A percentile compares a stretch with the other conserved stretches of the same genome.
Conservation (phyloP, 495 filamentous ascomycete species). For the Trichoderma gamsii region DNA sequence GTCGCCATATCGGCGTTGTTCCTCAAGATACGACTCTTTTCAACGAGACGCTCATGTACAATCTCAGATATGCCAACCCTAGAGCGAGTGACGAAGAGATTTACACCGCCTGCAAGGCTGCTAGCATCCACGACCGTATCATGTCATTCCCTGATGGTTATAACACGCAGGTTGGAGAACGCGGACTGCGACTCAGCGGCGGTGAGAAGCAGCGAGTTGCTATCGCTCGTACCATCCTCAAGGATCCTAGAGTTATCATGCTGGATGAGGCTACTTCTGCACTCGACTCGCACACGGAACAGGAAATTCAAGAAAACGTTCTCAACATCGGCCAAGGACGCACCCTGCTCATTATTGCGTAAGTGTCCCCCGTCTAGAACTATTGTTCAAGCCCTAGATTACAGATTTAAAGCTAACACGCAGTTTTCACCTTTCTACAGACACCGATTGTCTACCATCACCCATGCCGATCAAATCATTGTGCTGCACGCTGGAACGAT, state of each 20-base stretch:
- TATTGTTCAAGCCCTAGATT: neutral
- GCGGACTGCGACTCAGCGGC: constrained; percentile 84
- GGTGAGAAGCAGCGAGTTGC: constrained; percentile 97
- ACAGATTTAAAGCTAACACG: neutral
- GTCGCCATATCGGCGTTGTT: constrained; percentile 86
- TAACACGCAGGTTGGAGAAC: constrained; percentile 87
- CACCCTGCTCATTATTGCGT: constrained; percentile 66
- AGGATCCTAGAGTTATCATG: constrained; percentile 92
- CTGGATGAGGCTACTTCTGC: constrained; percentile 95
- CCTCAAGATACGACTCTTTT: constrained; percentile 95
- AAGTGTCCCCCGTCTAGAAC: constrained; percentile 24
- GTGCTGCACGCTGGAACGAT: constrained; percentile 84
- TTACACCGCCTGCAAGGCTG: constrained; percentile 80
- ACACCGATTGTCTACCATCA: constrained; percentile 92
- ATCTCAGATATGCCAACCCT: constrained; percentile 89
- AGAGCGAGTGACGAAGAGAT: constrained; percentile 80
- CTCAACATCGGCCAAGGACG: constrained; percentile 72
- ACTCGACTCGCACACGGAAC: constrained; percentile 90
- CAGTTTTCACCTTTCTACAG: constrained; percentile 25
- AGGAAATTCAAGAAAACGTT: constrained; percentile 86
- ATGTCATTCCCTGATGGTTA: constrained; percentile 89
- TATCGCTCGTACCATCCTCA: constrained; percentile 92
- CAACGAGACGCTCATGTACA: constrained; percentile 96
- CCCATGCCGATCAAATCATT: constrained; percentile 87
- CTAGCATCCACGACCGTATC: constrained; percentile 95